Percentiles rank a stretch among this genome's conserved stretches.
These are phyloP conservation scores for Talaromyces sp. DNA, from an alignment of 2,329 filamentous ascomycete species.

Conservation along the genomic window DNA sequence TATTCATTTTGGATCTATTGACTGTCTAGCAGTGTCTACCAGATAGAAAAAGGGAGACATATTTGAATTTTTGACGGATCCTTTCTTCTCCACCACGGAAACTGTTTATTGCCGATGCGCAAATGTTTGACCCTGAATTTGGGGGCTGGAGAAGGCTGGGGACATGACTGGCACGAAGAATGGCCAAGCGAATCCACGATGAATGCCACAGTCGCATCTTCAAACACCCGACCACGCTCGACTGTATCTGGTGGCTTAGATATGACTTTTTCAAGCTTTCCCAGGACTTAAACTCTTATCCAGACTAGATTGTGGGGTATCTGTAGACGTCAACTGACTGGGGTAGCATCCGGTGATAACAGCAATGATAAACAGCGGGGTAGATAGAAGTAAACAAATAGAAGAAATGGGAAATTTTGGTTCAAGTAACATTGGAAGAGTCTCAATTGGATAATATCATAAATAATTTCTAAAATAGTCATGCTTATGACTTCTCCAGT, in stretches of 20 bases:
- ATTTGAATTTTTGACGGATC: too few species aligned
- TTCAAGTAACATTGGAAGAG: too few species aligned
- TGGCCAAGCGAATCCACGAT: not conserved
- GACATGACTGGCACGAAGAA: not conserved
- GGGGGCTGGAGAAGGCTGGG: not conserved
- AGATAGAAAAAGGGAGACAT: too few species aligned
- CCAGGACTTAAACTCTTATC: not conserved
- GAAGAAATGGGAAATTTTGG: not conserved
- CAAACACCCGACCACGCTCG: not conserved
- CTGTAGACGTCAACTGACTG: not conserved
- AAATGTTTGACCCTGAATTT: not conserved
- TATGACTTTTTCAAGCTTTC: not conserved
- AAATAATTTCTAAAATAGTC: not conserved
- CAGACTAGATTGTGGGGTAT: not conserved
- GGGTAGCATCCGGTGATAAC: not conserved
- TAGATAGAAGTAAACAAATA: not conserved
- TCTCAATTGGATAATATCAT: not conserved
- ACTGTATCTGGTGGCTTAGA: not conserved
- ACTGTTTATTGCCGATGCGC: too few species aligned
- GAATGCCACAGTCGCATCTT: slow-evolving; percentile 4
- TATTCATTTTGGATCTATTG: too few species aligned
- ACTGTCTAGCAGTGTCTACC: too few species aligned
- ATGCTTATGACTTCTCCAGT: slow-evolving; percentile 24
- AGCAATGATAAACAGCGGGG: not conserved
- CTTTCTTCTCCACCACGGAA: too few species aligned